Base-by-base conservation (phyloP, 1,139 yeast genomes). In the Candida sojae region DNA sequence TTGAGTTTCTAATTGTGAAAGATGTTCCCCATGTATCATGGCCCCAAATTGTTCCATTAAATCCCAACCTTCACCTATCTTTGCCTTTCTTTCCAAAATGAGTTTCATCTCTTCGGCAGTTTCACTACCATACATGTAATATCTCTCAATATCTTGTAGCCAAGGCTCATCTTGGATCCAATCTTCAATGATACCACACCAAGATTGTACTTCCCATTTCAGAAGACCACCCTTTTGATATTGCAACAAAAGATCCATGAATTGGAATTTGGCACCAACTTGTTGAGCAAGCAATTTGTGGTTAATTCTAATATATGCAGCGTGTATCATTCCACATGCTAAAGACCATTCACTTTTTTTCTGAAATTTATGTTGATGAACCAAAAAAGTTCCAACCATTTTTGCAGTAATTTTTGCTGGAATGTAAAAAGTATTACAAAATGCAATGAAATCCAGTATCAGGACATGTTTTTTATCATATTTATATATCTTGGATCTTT, bases 321-420 rank as follows among this genome's bases (percentile, higher is more conserved):
- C 78, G 39, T 84, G 73, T 0, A 85, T 72, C 53, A 86, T 62
- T 0, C 91, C 92, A 61, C 88, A 83, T 1, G 86, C 80, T 29
- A 86, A 62, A 12, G 83, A 80, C 89, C 91, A 86, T 40, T 84
- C 86, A 48, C 79, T 82, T 43, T 79, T 78, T 53, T 72, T 75
- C 13, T 60, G 57, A 45, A 84, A 77, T 54, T 81, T 80, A 43
- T 77, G 75, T 39, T 77, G 73, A 54, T 82, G 82, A 2, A 70
- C 64, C 35, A 73, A 66, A 54, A 78, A 85, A 0, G 84, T 77
- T 35, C 74, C 75, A 10, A 84, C 54, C 50, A 86, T 70, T 38
- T 70, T 64, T 30, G 72, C 70, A 0, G 89, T 80, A 5, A 79
- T 67, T 0, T 73, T 70, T 11, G 75, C 69, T 0, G 89, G 88